phyloP scores from a whole-genome alignment of 2,329 filamentous ascomycete genomes.

The Pseudofabraea citricarpa region DNA sequence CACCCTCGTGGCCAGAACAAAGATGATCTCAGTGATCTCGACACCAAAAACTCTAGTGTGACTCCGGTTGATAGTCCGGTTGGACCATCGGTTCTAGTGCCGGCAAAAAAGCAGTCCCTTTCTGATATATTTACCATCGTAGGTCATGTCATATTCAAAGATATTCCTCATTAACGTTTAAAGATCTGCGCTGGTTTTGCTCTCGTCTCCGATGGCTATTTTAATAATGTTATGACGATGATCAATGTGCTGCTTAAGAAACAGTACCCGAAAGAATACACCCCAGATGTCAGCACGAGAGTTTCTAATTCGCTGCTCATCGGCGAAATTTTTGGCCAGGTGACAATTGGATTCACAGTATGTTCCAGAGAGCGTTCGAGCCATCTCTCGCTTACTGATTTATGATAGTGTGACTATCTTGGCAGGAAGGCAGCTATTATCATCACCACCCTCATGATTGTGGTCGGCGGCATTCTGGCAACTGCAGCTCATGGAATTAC shows the following conservation, averaged over 20 bases:
- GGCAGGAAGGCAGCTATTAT: conserved; percentile 41
- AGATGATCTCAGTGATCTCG: too few species aligned
- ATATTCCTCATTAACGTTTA: not conserved
- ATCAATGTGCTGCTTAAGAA: conserved; percentile 26
- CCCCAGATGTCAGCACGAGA: conserved; percentile 29
- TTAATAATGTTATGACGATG: conserved; percentile 32
- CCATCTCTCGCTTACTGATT: not conserved
- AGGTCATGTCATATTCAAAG: not conserved
- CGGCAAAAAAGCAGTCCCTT: conserved; percentile 18
- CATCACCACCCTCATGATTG: conserved; percentile 39
- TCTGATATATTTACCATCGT: conserved; percentile 26
- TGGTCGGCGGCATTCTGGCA: conserved; percentile 39
- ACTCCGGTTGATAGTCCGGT: not conserved
- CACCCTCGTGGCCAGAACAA: too few species aligned
- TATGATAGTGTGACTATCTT: conserved; percentile 33
- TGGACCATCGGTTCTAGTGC: conserved; percentile 2
- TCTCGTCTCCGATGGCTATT: conserved; percentile 30
- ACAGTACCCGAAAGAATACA: conserved; percentile 20
- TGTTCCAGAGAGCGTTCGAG: not conserved
- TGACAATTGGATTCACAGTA: conserved; percentile 33
- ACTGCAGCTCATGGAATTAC: conserved; percentile 39
- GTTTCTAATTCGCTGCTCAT: conserved; percentile 36
- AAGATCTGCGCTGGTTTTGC: conserved; percentile 26
- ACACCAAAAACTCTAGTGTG: too few species aligned
- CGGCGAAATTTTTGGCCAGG: conserved; percentile 36